Evolutionary conservation across 208 protist species (phyloP), one percentile per base, ranked within the genome.

Genomic region (Naegleria lovaniensis): DNA sequence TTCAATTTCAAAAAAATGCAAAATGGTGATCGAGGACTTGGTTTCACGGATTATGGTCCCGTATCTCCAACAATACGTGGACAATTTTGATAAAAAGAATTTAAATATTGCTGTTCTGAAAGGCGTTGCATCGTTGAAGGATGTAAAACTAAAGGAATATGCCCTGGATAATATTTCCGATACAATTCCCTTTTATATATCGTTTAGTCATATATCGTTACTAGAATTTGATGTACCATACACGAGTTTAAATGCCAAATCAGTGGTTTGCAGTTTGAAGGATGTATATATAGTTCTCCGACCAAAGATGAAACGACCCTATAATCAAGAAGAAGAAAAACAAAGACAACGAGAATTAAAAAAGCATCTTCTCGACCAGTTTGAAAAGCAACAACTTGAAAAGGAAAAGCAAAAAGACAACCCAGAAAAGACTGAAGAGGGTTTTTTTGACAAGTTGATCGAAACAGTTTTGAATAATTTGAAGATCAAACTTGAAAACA

Each of bases 391-490:
- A 48, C 36, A 48, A 85, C 43, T 5, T 83, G 25, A 75, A 90
- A 79, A 79, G 29, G 16, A 19, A 79, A 33, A 25, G 7, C 6
- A 25, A 36, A 51, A 3, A n/a, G 6, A 7, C 2, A 36, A 25
- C 13, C 16, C 79, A n/a, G 29, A 89, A 48, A 9, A 16, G 75
- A 76, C 6, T 25, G 36, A 89, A n/a, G 11, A 19, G n/a, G 87
- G 87, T 36, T 90, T 67, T n/a, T 38, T 90, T 5, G 52, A 79
- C 40, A 75, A 90, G 38, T 48, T 90, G 3, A 75, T 79, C 1
- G 87, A 79, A 79, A 90, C n/a, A n/a, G 59, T 90, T 51, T 5
- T 90, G 11, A 90, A 90, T 36, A 90, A 90, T 79, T 25, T 90
- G 9, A 52, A 90, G 29, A 48, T 90, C 16, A 79, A 9, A 41